These are phyloP conservation scores for Ascochyta koolunga DNA, from an alignment of 2,329 filamentous ascomycete species.

Conservation along the genomic window DNA sequence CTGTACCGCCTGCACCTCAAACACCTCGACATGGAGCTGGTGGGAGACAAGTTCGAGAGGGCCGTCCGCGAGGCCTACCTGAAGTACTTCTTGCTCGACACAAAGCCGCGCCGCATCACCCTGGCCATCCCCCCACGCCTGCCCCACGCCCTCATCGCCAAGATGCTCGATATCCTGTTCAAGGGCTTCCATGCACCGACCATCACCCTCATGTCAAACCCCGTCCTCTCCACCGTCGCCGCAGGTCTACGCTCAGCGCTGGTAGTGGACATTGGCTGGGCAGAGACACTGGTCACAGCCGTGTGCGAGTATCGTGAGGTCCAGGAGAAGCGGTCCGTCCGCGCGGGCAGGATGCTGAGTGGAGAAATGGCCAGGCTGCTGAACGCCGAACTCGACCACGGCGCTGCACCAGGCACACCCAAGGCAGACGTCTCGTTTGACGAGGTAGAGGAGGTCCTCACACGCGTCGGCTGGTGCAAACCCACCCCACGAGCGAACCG, in stretches of 20 bases:
- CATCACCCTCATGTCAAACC: conserved; percentile 78
- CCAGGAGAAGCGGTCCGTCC: conserved; percentile 69
- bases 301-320: conserved; percentile 92
- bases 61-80: conserved; percentile 81
- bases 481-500: conserved; percentile 37
- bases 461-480: conserved; percentile 78
- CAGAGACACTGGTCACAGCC: conserved; percentile 82
- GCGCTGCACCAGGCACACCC: conserved; percentile 29
- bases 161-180: conserved; percentile 79
- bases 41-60: conserved; percentile 86
- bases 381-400: conserved; percentile 51
- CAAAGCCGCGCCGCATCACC: conserved; percentile 74
- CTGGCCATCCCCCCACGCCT: conserved; percentile 79
- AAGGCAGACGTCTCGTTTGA: conserved; percentile 62
- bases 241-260: conserved; percentile 86
- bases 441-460: conserved; percentile 80
- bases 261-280: conserved; percentile 90
- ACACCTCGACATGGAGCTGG: conserved; percentile 74
- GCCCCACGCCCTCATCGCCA: conserved; percentile 78
- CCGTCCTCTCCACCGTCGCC: conserved; percentile 75
- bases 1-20: conserved; percentile 80
- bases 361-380: conserved; percentile 72
- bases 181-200: conserved; percentile 78
- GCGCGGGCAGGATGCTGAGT: conserved; percentile 75
- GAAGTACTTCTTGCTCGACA: conserved; percentile 74